Evolutionary conservation across 163 green algal genomes (phyloP), one percentile per base, ranked within the genome.

Genomic region (Volvox carteri): DNA sequence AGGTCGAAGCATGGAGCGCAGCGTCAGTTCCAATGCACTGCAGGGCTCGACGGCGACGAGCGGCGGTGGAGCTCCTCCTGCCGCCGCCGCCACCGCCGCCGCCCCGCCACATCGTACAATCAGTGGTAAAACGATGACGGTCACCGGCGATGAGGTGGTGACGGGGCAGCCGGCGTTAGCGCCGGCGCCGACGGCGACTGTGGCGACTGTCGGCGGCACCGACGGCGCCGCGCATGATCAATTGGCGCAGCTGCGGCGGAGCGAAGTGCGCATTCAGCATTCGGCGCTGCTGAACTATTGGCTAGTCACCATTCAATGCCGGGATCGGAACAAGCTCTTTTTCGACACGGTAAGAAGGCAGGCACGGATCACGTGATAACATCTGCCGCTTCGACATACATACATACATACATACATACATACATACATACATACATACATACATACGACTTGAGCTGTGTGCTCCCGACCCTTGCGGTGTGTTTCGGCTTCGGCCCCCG

Each of bases 261-360:
- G 87, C 0, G 78, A 93, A 9, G 94, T 98, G 39, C 92, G 90
- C 33, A 96, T 98, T 67, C 92, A 93, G 73, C 92, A 95, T 88
- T 96, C 91, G 58, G 58, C 78, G 16, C 90, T 95, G 68, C 92
- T 94, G 33, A 94, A 94, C 25, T 99, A 99, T 95, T 98, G 97
- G 95, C 93, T 98, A 39, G 95, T 99, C 1, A 93, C 85, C 44
- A 96, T 99, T 78, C 83, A 85, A 19, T 98, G 95, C 86, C 95
- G 95, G 50, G 98, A 99, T 95, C 91, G 97, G 28, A 96, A 95
- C 86, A 99, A 98, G 94, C 95, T 99, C 30, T 97, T 99, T 50
- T 99, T 99, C 87, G 98, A 99, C 93, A 98, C 94, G 6, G 94
- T 97, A 18, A 90, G 90, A 65, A n/a, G n/a, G n/a, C n/a, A n/a